phyloP scores from a whole-genome alignment of 805 yeast species.

The Millerozyma acaciae region DNA sequence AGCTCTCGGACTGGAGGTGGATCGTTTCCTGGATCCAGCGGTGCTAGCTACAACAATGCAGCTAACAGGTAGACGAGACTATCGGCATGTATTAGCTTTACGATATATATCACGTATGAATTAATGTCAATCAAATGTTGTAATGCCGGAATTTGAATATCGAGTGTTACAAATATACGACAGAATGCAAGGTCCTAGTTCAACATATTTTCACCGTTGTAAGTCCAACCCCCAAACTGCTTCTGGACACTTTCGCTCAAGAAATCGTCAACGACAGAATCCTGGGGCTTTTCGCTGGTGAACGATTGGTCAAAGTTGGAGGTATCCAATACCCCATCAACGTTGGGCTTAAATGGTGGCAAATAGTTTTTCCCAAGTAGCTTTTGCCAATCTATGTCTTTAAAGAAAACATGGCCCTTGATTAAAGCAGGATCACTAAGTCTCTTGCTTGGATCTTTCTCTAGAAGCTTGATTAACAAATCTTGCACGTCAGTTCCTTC shows the following conservation, averaged over 20 bases:
- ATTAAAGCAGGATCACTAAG: constrained; percentile 82
- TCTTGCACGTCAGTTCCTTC: constrained; percentile 79
- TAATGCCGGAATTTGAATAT: not conserved
- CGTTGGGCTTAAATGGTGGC: constrained; percentile 94
- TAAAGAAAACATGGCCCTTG: constrained; percentile 79
- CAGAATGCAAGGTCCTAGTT: constrained; percentile 3
- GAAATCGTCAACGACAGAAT: constrained; percentile 89
- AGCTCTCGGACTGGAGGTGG: constrained; percentile 22
- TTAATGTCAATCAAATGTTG: no score
- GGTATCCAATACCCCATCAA: constrained; percentile 79
- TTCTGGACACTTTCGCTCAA: constrained; percentile 93
- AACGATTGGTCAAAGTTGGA: constrained; percentile 91
- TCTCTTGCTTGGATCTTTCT: constrained; percentile 81
- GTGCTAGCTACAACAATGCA: constrained; percentile 33
- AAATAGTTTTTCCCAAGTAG: constrained; percentile 80
- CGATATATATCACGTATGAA: no score
- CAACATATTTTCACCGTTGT: constrained; percentile 57
- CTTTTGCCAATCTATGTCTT: constrained; percentile 86
- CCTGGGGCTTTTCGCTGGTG: constrained; percentile 89
- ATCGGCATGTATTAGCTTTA: no score
- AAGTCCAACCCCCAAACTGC: constrained; percentile 99
- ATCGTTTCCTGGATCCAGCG: constrained; percentile 36
- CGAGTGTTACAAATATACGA: not conserved
- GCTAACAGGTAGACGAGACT: constrained; percentile 31
- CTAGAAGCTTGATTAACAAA: constrained; percentile 65